These are phyloP conservation scores for Acacia acuminata DNA, from an alignment of 306 rosid species.

Conservation along the genomic window DNA sequence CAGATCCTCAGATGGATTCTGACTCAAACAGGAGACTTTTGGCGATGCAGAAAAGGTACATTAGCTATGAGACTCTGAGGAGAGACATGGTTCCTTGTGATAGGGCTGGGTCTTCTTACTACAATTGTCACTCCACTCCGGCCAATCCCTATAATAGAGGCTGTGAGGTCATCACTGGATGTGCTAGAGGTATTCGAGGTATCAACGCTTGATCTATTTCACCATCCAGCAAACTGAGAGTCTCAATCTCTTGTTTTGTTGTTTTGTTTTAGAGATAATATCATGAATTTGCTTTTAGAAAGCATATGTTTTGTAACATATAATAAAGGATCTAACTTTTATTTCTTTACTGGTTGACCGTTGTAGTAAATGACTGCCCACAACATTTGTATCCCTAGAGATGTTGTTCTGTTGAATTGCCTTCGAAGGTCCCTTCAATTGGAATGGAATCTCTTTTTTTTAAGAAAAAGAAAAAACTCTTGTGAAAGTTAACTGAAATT, in stretches of 20 bases:
- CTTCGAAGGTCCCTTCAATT: background rate
- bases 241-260: background rate
- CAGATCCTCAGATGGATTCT: constrained; percentile 58
- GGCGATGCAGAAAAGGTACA: constrained; percentile 53
- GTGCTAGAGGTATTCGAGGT: constrained; percentile 59
- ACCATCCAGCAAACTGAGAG: background rate
- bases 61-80: constrained; percentile 73
- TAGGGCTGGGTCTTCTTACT: constrained; percentile 66
- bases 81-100: constrained; percentile 67
- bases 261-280: background rate
- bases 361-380: background rate
- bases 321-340: background rate
- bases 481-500: background rate
- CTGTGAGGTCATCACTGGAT: constrained; percentile 62
- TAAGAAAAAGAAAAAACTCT: background rate
- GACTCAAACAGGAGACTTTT: constrained; percentile 55
- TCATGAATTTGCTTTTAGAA: background rate
- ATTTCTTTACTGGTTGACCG: too few relatives aligned
- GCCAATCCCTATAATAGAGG: constrained; percentile 67
- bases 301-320: background rate
- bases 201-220: constrained; percentile 30
- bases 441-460: background rate
- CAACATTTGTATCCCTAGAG: background rate
- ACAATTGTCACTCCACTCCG: constrained; percentile 54
- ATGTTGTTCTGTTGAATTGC: background rate